phyloP scores from a whole-genome alignment of 1,139 yeast genomes.

The Candida sp. region DNA sequence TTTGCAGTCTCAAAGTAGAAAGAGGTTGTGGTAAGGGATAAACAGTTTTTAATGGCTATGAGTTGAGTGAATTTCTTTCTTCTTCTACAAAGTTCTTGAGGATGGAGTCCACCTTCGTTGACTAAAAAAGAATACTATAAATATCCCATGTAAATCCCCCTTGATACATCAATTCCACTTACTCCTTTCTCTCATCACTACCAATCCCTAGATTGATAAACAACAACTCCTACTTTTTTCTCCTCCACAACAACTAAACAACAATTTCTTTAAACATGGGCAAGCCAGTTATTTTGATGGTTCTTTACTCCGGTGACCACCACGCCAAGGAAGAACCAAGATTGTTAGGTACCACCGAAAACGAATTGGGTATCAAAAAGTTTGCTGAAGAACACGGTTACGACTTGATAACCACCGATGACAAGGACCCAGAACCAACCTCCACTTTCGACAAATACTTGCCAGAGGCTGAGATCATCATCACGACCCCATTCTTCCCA shows the following conservation, averaged over 20 bases:
- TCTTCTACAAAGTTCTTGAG: background rate
- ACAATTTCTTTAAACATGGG: slow-evolving; percentile 6
- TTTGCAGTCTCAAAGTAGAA: background rate
- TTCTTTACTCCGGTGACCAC: slow-evolving; percentile 56
- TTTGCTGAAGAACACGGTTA: slow-evolving; percentile 74
- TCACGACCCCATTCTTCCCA: slow-evolving; percentile 87
- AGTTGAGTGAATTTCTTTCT: background rate
- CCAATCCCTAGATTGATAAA: no score
- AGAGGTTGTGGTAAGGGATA: background rate
- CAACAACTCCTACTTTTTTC: background rate
- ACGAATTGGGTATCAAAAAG: slow-evolving; percentile 72
- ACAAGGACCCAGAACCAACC: slow-evolving; percentile 66
- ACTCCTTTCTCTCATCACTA: no score
- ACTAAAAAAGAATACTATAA: no score
- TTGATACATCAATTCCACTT: no score
- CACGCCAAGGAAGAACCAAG: slow-evolving; percentile 66
- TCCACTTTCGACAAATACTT: slow-evolving; percentile 67
- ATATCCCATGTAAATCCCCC: no score
- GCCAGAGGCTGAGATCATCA: slow-evolving; percentile 74
- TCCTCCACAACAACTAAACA: background rate
- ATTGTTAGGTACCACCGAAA: slow-evolving; percentile 74
- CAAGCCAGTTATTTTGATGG: slow-evolving; percentile 52
- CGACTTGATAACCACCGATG: slow-evolving; percentile 65
- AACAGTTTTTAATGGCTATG: background rate
- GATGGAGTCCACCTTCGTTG: slow-evolving; percentile 6